Evolutionary conservation across 441 rosid species (phyloP).

Genomic region (Mallotus japonicus): DNA sequence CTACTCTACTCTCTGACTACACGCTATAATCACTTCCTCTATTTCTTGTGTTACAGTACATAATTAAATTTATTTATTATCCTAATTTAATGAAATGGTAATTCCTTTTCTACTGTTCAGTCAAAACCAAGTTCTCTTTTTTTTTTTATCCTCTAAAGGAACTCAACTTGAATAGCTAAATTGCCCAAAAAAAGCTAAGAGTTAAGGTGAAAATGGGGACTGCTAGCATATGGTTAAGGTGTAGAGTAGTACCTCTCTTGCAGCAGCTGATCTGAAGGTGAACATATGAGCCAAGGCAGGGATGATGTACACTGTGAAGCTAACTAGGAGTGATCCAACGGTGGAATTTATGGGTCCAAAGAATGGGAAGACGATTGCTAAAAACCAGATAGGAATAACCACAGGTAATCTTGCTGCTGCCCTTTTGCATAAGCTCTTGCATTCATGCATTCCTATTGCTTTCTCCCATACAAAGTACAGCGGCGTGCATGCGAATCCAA

Average conservation of each 20-base stretch:
- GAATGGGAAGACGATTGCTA: conserved; percentile 92
- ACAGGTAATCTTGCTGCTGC: conserved; percentile 88
- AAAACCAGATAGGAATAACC: conserved; percentile 90
- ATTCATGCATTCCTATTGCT: conserved; percentile 91
- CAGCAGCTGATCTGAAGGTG: conserved; percentile 79
- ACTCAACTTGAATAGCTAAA: too few species aligned
- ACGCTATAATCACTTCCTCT: conserved; percentile 21
- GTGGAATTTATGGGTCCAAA: conserved; percentile 96
- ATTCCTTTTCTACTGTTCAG: conserved; percentile 4
- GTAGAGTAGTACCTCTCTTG: conserved; percentile 59
- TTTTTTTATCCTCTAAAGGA: neutral
- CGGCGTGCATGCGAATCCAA: conserved; percentile 96
- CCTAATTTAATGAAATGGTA: conserved; percentile 1
- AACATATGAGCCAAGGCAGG: conserved; percentile 90
- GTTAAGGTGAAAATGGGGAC: too few species aligned
- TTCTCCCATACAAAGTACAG: conserved; percentile 95
- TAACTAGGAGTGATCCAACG: conserved; percentile 90
- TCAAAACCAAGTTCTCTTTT: conserved; percentile 15
- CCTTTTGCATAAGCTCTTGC: conserved; percentile 80
- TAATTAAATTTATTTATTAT: neutral
- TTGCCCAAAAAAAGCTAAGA: too few species aligned
- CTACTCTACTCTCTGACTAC: conserved; percentile 32
- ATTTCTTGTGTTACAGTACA: conserved; percentile 4
- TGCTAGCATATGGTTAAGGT: neutral
- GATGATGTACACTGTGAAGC: conserved; percentile 96